Evolutionary conservation across 1,139 yeast genomes (phyloP).

Genomic region (Candida tunisiensis): DNA sequence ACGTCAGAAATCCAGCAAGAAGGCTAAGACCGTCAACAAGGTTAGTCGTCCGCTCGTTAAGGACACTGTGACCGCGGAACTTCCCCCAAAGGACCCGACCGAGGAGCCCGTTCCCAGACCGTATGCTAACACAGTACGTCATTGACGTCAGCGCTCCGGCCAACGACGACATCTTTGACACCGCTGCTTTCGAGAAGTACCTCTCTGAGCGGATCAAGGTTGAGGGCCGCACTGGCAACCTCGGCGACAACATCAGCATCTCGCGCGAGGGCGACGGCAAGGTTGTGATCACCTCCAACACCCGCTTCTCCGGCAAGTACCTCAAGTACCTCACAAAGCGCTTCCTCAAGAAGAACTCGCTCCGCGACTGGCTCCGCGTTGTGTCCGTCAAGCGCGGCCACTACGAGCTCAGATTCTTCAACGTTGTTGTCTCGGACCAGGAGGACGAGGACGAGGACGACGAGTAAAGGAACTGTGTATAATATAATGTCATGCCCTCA

Average conservation of each 20-base stretch:
- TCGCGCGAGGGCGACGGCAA: constrained; percentile 69
- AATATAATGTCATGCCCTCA: no score
- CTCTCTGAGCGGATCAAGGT: constrained; percentile 98
- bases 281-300: constrained; percentile 72
- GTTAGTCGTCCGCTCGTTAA: constrained; percentile 1
- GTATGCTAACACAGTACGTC: constrained; percentile 40
- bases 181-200: constrained; percentile 95
- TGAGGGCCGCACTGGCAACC: constrained; percentile 91
- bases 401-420: constrained; percentile 99
- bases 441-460: constrained; percentile 52
- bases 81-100: constrained; percentile 1
- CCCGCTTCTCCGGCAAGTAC: constrained; percentile 99
- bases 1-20: constrained; percentile 29
- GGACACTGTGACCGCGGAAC: neutral
- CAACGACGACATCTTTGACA: constrained; percentile 88
- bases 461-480: no score
- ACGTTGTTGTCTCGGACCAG: constrained; percentile 94
- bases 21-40: constrained; percentile 47
- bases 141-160: constrained; percentile 97
- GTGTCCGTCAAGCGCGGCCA: constrained; percentile 92
- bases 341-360: constrained; percentile 99
- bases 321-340: constrained; percentile 98
- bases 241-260: constrained; percentile 88
- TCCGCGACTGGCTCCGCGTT: constrained; percentile 98
- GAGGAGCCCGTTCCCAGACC: neutral